Percentiles rank a stretch among this genome's conserved stretches.
phyloP scores from a whole-genome alignment of 2,329 filamentous ascomycete genomes.

The Nothopassalora personata region DNA sequence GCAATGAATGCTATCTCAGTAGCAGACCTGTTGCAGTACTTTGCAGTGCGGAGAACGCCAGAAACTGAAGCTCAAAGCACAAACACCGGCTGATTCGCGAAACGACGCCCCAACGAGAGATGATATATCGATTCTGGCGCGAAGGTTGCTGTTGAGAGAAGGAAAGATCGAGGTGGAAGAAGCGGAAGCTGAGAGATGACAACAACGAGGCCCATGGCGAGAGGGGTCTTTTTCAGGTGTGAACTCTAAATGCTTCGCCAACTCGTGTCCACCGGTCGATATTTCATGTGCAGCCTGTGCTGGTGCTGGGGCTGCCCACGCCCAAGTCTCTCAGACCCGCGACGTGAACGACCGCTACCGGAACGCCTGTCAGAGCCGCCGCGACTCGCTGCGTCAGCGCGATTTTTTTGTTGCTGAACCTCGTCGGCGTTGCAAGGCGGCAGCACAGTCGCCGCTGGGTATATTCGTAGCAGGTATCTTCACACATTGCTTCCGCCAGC shows the following conservation, averaged over 20 bases:
- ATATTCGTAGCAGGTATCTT: background rate
- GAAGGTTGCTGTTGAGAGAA: background rate
- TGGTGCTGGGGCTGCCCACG: background rate
- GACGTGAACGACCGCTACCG: background rate
- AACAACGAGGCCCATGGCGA: background rate
- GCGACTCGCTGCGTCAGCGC: background rate
- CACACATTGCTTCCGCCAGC: background rate
- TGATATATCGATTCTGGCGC: background rate
- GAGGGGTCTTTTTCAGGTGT: background rate
- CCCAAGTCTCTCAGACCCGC: background rate
- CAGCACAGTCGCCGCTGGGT: background rate
- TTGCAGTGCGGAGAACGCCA: background rate
- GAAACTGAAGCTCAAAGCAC: constrained; percentile 8
- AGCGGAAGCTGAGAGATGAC: background rate
- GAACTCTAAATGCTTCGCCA: background rate
- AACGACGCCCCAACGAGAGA: constrained; percentile 7
- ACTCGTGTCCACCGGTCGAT: background rate
- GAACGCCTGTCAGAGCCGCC: background rate
- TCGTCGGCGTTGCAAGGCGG: background rate
- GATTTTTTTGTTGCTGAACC: background rate
- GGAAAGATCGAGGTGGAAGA: background rate
- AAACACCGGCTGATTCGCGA: constrained; percentile 6
- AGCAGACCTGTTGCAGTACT: background rate
- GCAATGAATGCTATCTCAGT: background rate
- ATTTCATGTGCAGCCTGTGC: background rate